These are phyloP conservation scores for Ballota nigra DNA, from an alignment of 257 asterid genomes.

Conservation along the genomic window DNA sequence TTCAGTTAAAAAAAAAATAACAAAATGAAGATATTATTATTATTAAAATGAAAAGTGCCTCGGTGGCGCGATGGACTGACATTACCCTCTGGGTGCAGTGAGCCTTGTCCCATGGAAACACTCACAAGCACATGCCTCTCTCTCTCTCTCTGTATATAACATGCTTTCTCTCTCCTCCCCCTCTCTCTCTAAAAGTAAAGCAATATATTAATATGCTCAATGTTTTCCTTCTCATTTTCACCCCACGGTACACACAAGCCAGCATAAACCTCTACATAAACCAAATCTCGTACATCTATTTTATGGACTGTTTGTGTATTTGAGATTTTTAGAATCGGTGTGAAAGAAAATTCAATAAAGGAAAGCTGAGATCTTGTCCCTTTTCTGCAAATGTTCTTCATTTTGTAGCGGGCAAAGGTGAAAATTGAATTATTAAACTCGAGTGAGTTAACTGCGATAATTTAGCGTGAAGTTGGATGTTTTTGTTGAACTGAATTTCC, in stretches of 20 bases:
- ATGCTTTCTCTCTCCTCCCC: constrained; percentile 10
- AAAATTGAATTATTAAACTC: constrained; percentile 16
- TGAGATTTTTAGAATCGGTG: constrained; percentile 10
- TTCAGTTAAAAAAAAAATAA: too few relatives aligned
- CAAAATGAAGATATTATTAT: too few relatives aligned
- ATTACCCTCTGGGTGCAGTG: constrained; percentile 3
- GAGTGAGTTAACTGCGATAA: constrained; percentile 20
- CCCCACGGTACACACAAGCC: constrained; percentile 15
- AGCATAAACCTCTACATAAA: constrained; percentile 19
- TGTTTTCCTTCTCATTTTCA: constrained; percentile 16
- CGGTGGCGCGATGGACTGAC: not conserved
- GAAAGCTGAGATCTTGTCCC: constrained; percentile 38
- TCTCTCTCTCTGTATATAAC: not conserved
- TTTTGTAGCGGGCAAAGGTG: constrained; percentile 33
- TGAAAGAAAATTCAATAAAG: not conserved
- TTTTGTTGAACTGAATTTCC: constrained; percentile 20
- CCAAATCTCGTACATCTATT: not conserved
- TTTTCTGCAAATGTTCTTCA: constrained; percentile 38
- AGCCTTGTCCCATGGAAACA: constrained; percentile 14
- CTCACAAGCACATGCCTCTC: constrained; percentile 12
- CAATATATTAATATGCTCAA: constrained; percentile 9
- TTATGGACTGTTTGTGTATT: constrained; percentile 16
- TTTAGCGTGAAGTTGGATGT: not conserved
- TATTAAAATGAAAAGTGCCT: not conserved
- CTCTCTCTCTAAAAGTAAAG: constrained; percentile 1